Percentiles rank a stretch among this genome's conserved stretches.
phyloP scores from a whole-genome alignment of 2,329 filamentous ascomycete species.

The Trichoderma sp. region DNA sequence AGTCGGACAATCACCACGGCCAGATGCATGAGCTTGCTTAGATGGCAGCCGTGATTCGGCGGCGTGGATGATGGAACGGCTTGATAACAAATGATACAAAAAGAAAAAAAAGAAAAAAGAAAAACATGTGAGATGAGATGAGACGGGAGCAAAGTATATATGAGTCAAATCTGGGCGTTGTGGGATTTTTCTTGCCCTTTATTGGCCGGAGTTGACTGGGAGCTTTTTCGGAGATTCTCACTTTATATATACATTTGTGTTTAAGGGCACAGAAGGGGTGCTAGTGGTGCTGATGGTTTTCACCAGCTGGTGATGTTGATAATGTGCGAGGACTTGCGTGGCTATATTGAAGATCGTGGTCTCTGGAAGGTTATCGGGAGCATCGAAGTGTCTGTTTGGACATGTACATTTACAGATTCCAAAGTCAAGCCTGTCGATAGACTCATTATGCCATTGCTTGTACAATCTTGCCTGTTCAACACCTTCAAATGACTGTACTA shows the following conservation, averaged over 20 bases:
- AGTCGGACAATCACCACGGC: slow-evolving; percentile 43
- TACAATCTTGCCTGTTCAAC: too few relatives aligned
- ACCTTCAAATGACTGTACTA: too few relatives aligned
- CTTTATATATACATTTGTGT: background rate
- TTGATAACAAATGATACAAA: background rate
- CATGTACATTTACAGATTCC: background rate
- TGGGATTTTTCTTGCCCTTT: slow-evolving; percentile 18
- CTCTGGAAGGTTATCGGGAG: background rate
- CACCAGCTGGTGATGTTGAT: background rate
- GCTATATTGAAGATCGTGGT: too few relatives aligned
- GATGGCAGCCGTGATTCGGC: slow-evolving; percentile 1
- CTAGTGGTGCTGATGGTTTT: background rate
- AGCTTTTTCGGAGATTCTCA: background rate
- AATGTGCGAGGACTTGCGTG: too few relatives aligned
- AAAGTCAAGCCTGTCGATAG: too few relatives aligned
- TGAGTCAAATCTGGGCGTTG: slow-evolving; percentile 20
- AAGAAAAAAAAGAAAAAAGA: background rate
- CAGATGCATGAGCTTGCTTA: slow-evolving; percentile 48
- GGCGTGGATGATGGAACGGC: background rate
- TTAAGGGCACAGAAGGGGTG: background rate
- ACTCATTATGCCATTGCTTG: too few relatives aligned
- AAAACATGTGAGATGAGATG: background rate
- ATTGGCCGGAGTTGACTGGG: slow-evolving; percentile 25
- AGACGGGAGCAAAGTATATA: slow-evolving; percentile 6
- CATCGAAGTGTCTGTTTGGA: too few relatives aligned